Evolutionary conservation across 2,329 filamentous ascomycete species (phyloP).

Genomic region (Metarhizium rileyi): DNA sequence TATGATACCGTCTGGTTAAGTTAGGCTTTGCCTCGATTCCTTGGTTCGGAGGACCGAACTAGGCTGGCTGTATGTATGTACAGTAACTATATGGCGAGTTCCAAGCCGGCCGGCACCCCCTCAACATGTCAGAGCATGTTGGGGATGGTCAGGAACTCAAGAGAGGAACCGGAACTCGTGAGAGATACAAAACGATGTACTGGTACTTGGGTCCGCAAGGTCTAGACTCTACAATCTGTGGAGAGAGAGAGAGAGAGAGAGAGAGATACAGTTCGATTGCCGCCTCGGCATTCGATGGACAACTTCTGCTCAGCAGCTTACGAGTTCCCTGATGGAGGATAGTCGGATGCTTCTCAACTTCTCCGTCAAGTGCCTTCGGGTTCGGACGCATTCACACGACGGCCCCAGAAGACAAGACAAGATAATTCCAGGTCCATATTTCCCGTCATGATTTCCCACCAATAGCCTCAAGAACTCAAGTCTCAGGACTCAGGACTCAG

Average conservation of each 20-base stretch:
- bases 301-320: not conserved
- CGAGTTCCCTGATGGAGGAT: not conserved
- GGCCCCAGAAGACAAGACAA: not conserved
- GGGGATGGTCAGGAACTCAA: too few species aligned
- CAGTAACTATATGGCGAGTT: too few species aligned
- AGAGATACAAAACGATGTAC: not conserved
- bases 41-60: too few species aligned
- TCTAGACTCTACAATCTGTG: not conserved
- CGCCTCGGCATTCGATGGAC: not conserved
- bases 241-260: too few species aligned
- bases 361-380: too few species aligned
- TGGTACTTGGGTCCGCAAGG: not conserved
- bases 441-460: not conserved
- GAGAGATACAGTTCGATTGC: not conserved
- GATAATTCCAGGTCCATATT: not conserved
- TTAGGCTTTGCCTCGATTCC: too few species aligned
- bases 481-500: too few species aligned
- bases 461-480: not conserved
- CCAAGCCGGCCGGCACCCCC: too few species aligned
- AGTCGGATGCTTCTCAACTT: too few species aligned
- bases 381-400: not conserved
- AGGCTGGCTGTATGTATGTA: too few species aligned
- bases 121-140: too few species aligned
- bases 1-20: too few species aligned
- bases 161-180: not conserved